phyloP scores from a whole-genome alignment of 768 basidiomycete species.

The Xerocomus brunneocitrinus region DNA sequence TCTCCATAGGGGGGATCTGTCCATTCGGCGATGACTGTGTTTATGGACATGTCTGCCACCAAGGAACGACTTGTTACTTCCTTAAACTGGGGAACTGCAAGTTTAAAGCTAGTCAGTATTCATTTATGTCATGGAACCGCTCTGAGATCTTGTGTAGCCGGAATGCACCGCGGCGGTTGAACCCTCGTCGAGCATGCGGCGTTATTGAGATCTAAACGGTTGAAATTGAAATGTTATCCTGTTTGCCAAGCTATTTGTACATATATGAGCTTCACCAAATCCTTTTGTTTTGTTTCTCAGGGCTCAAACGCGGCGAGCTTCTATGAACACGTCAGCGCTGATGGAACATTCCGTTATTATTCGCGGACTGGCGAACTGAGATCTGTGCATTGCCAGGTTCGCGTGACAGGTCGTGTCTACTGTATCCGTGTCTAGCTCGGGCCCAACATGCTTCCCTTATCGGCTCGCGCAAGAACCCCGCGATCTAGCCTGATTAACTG shows the following conservation, averaged over 20 bases:
- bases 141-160: conserved; percentile 27
- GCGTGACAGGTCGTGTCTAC: conserved; percentile 23
- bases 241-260: conserved; percentile 27
- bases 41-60: conserved; percentile 36
- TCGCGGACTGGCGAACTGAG: conserved; percentile 27
- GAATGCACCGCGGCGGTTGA: conserved; percentile 37
- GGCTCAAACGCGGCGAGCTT: conserved; percentile 20
- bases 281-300: conserved; percentile 24
- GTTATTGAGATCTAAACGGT: conserved; percentile 11
- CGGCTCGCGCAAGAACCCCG: conserved; percentile 47
- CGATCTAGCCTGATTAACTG: conserved; percentile 51
- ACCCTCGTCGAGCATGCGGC: conserved; percentile 7
- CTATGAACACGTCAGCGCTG: conserved; percentile 28
- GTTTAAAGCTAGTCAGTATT: conserved; percentile 52
- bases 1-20: conserved; percentile 47
- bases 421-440: conserved; percentile 19
- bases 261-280: conserved; percentile 30
- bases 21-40: conserved; percentile 58
- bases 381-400: conserved; percentile 18
- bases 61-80: conserved; percentile 48
- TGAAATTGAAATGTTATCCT: conserved; percentile 3
- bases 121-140: conserved; percentile 5
- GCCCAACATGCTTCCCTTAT: conserved; percentile 28
- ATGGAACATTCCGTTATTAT: conserved; percentile 30
- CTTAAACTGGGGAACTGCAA: conserved; percentile 56